phyloP scores from a whole-genome alignment of 192 early-diverging fungal genomes.

The Spinellus fusiger region DNA sequence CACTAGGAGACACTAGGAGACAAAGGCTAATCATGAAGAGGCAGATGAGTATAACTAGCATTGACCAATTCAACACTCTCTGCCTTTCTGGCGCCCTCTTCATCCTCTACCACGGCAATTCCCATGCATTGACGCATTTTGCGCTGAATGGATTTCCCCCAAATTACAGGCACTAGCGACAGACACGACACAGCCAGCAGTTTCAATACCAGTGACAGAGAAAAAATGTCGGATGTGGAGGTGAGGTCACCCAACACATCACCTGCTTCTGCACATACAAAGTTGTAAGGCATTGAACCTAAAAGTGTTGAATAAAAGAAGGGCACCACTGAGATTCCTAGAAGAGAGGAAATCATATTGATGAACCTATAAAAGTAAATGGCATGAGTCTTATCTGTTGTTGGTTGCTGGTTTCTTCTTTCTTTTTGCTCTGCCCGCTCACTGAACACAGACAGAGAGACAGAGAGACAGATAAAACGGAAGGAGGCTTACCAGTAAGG shows the following conservation, averaged over 20 bases:
- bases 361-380: conserved; percentile 30
- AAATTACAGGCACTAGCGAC: conserved; percentile 31
- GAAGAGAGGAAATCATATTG: conserved; percentile 43
- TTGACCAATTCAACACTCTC: too few species aligned
- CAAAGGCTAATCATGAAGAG: too few species aligned
- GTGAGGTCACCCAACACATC: conserved; percentile 39
- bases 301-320: conserved; percentile 50
- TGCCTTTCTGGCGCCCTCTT: too few species aligned
- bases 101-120: too few species aligned
- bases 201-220: conserved; percentile 27
- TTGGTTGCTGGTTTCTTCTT: neutral
- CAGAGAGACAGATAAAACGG: neutral
- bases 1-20: too few species aligned
- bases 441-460: too few species aligned
- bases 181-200: conserved; percentile 29
- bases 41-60: too few species aligned
- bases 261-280: conserved; percentile 47
- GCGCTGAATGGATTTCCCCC: conserved; percentile 23
- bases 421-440: neutral
- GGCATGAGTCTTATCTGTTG: neutral
- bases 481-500: conserved; percentile 42
- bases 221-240: conserved; percentile 32
- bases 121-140: too few species aligned
- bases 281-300: conserved; percentile 49
- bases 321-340: conserved; percentile 38